These are phyloP conservation scores for Chlamydomonas sp. DNA, from an alignment of 139 green algal species.

Conservation along the genomic window DNA sequence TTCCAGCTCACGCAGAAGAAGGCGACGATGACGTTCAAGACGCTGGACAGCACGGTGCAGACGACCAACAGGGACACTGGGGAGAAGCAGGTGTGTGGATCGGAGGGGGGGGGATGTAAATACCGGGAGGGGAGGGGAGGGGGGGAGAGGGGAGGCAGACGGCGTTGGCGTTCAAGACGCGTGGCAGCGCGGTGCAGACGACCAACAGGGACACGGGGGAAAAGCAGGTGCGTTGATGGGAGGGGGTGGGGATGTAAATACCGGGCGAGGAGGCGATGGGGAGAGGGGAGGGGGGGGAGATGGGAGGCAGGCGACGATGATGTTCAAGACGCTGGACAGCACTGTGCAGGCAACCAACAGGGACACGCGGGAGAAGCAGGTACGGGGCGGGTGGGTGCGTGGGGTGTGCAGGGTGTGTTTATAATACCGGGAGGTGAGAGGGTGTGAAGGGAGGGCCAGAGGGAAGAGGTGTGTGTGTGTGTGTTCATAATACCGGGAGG, in stretches of 20 bases:
- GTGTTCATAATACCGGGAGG: conserved; percentile 82
- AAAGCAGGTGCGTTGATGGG: no score
- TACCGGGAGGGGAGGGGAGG: no score
- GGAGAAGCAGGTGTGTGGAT: conserved; percentile 59
- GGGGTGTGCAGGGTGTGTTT: no score
- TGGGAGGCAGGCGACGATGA: conserved; percentile 53
- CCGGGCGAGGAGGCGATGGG: no score
- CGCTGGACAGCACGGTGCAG: conserved; percentile 67
- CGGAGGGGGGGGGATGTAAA: no score
- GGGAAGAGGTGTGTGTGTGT: conserved; percentile 43
- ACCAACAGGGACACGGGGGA: conserved; percentile 61
- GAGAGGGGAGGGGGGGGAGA: no score
- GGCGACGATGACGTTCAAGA: conserved; percentile 71
- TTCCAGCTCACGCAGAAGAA: conserved; percentile 71
- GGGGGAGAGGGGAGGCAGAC: no score
- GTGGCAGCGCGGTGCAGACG: conserved; percentile 68
- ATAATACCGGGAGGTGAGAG: no score
- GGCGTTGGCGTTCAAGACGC: conserved; percentile 71
- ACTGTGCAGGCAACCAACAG: conserved; percentile 62
- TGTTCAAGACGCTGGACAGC: conserved; percentile 83
- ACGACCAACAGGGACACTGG: conserved; percentile 63
- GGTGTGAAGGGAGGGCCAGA: no score
- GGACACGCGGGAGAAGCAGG: conserved; percentile 60
- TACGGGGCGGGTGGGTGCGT: no score
- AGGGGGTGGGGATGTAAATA: no score